Base-by-base conservation (phyloP, 805 yeast species). In the Lachancea waltii region DNA sequence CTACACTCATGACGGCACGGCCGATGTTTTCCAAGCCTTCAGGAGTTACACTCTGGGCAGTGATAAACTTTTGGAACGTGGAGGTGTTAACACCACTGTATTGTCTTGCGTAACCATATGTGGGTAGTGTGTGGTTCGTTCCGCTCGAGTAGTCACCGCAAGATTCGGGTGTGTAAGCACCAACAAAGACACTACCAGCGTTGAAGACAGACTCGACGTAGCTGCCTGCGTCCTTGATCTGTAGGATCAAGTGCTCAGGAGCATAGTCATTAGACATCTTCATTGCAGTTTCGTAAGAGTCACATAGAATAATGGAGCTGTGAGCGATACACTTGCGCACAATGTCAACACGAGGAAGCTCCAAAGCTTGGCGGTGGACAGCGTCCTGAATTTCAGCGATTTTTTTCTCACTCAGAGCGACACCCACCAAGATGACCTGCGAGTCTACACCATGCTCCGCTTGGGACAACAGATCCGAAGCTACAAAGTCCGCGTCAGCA, bases 391-490 rank as follows among this genome's bases (percentile, higher is more conserved):
- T 76, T 36, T 72, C 79, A 20, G 63, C 68, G 35, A 89, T 62
- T 57, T 86, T 79, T 30, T 62, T 62, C 7, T 69, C 67, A 7
- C 75, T 65, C 65, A 90, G 70, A 32, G 68, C 79, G 23, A 90
- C 85, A 45, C 96, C 95, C 44, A 90, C 70, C 55, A 92, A 72
- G 41, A 92, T 83, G 23, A 92, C 98, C 70, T 92, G 99, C 5
- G 98, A 92, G 63, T 92, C 99, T 41, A 89, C 75, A 49, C 99
- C 99, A 61, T 92, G 99, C 68, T 92, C 99, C 20, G 99, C 99
- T 67, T 92, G 99, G 0, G 97, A 89, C 42, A 92, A 70, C 57
- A 92, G 72, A 62, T 92, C 99, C 47, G 87, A 77, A n/a, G 97
- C 98, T 21, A 92, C 98, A 62, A 85, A 92, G 54, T 87, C 95